Base-by-base conservation (phyloP, 345 rosid species). In the Aegle marmelos region DNA sequence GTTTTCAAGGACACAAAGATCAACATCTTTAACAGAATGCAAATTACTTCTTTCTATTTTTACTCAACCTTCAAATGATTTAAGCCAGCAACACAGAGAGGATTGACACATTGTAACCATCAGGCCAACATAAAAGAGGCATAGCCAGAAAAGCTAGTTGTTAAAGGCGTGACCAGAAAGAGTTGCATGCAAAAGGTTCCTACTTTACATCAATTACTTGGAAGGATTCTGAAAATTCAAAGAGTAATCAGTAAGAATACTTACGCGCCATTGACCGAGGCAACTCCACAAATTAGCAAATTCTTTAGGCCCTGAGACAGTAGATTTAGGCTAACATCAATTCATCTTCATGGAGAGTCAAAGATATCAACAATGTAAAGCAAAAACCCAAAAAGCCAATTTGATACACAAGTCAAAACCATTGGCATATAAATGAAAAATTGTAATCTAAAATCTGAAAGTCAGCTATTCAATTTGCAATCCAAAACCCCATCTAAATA, bases 201-300 rank as follows among this genome's bases (percentile, higher is more conserved):
- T 0, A 70, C 11, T 50, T 48, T 48, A 24, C 58, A 48, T 68
- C 68, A 24, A 37, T 7, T 45, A 45, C 11, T 70, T 50, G 60
- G 39, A 1, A 45, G 17, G 31, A 41, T 69, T 69, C 16, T 39
- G 19, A 41, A 68, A 39, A 16, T 24, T 68, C 34, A 24, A 37
- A 24, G 48, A 2, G 14, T 28, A 36, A 28, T 7, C 1, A 50
- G 27, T 8, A 67, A 54, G 61, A 76, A 37, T 68, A 82, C 92
- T 89, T 73, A 90, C 98, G 60, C 90, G 86, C 93, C 91, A 90
- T 68, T 89, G 90, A 48, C 89, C 89, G 31, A 93, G 91, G 70
- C 92, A 85, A 77, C 78, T 87, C 94, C 94, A 89, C 36, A 91
- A 83, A 67, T 86, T 91, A 65, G 85, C 84, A 86, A 90, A 91